phyloP scores from a whole-genome alignment of 495 filamentous ascomycete genomes.

The Astrothelium macrocarpum region DNA sequence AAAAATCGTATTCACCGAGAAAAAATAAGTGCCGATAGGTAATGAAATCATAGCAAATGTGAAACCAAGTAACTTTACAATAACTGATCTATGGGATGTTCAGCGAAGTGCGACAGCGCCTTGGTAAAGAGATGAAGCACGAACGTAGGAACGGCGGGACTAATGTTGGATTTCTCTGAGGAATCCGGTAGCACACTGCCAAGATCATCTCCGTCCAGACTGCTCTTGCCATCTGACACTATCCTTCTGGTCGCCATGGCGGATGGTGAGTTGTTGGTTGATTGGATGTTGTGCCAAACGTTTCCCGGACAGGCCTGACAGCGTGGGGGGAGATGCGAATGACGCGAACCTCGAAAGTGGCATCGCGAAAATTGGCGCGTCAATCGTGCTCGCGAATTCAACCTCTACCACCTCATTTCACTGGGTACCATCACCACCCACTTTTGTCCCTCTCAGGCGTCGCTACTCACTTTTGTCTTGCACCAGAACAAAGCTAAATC shows the following conservation, averaged over 20 bases:
- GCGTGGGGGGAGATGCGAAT: not conserved
- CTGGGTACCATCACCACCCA: not conserved
- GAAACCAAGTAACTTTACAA: conserved; percentile 80
- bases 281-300: not conserved
- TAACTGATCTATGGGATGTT: conserved; percentile 55
- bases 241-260: conserved; percentile 20
- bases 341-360: not conserved
- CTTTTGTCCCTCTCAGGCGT: too few relatives aligned
- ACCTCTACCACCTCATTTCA: not conserved
- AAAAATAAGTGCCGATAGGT: conserved; percentile 80
- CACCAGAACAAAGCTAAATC: not conserved
- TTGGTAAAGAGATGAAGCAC: too few relatives aligned
- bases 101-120: too few relatives aligned
- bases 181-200: conserved; percentile 1
- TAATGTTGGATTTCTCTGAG: conserved; percentile 26
- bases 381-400: not conserved
- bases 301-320: not conserved
- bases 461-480: not conserved
- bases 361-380: not conserved
- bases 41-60: conserved; percentile 80
- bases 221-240: conserved; percentile 21
- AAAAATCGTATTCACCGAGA: conserved; percentile 68
- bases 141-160: conserved; percentile 34
- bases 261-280: not conserved
- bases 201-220: conserved; percentile 21